These are phyloP conservation scores for Boletus sensibilis DNA, from an alignment of 768 basidiomycete species.

Conservation along the genomic window DNA sequence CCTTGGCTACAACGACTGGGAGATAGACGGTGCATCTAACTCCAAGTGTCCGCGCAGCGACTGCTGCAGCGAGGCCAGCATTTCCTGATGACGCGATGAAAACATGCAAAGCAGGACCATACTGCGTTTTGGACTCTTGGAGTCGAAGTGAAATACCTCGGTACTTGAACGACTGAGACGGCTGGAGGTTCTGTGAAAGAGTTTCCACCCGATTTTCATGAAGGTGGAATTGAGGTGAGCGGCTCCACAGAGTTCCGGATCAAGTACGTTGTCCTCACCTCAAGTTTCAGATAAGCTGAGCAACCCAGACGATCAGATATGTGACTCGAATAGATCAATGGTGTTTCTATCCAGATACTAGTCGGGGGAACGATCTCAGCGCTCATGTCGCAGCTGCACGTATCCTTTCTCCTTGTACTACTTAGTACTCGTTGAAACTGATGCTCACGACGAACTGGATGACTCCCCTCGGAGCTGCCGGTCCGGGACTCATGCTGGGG, in stretches of 20 bases:
- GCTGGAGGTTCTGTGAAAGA: conserved; percentile 62
- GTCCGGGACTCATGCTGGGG: not conserved
- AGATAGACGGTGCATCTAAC: conserved; percentile 68
- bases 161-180: conserved; percentile 74
- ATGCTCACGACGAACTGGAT: not conserved
- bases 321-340: conserved; percentile 57
- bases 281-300: conserved; percentile 68
- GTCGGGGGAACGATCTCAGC: not conserved
- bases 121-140: conserved; percentile 45
- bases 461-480: not conserved
- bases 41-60: conserved; percentile 52
- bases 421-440: not conserved
- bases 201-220: not conserved
- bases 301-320: conserved; percentile 54
- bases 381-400: conserved; percentile 6
- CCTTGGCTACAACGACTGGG: conserved; percentile 50
- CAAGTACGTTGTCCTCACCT: conserved; percentile 41
- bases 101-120: conserved; percentile 57
- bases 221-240: not conserved
- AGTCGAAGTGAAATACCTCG: conserved; percentile 67
- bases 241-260: not conserved
- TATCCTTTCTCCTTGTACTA: not conserved
- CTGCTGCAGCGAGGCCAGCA: conserved; percentile 71
- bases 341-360: conserved; percentile 59
- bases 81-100: conserved; percentile 79